Base-by-base conservation (phyloP, 148 eudicot species). In the Camellia sinensis region DNA sequence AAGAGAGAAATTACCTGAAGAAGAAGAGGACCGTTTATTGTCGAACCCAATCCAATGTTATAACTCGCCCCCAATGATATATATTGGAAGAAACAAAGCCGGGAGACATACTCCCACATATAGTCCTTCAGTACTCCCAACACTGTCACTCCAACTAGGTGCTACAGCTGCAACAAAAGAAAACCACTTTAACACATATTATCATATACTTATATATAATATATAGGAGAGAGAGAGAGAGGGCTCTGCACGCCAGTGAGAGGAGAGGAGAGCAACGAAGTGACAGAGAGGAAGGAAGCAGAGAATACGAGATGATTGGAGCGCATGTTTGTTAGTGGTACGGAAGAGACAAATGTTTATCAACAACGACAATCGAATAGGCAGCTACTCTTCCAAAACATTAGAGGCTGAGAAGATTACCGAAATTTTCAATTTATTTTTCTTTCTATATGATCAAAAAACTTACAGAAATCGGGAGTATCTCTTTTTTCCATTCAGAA, bases 81-180 rank as follows among this genome's bases (percentile, higher is more conserved):
- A 90, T 53, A 75, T 79, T 90, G 19, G 85, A 84, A 69, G 90
- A 84, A 77, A 92, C 96, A 92, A 88, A 48, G 93, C 92, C 6
- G 98, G 94, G 77, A 96, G 89, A 4, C 93, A 93, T 77, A 86
- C 96, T 5, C 85, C 92, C 74, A 92, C 77, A n/a, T 89, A 80
- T 0, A 87, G 83, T 84, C 82, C 86, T 88, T 79, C 76, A 84
- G 37, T 57, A 77, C 84, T 87, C 70, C 88, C 83, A 46, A 86
- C 13, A 9, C 89, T 13, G 85, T 75, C 67, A 83, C 79, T 48
- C 84, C 74, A 59, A 90, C 44, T 66, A 88, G n/a, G 67, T 69
- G 86, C 82, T 37, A 78, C 52, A 82, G 65, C 94, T 90, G 90
- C 81, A 86, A 46, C n/a, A 52, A 21, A 60, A 13, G 48, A n/a